Evolutionary conservation across 2,329 filamentous ascomycete species (phyloP).

Genomic region (Alternaria triticimaculans): DNA sequence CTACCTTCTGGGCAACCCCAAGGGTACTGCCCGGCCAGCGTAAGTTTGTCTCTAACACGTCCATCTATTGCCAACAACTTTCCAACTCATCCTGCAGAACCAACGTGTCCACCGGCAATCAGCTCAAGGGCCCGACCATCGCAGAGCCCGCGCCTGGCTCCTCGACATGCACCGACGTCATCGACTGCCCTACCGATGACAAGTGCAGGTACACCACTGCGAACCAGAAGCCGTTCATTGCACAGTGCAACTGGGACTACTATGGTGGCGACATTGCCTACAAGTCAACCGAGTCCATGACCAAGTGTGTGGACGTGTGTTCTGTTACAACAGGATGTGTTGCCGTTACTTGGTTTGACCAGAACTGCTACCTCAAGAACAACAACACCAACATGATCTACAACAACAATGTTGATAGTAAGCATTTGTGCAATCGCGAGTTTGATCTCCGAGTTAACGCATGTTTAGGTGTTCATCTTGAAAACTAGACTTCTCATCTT

Average conservation of each 20-base stretch:
- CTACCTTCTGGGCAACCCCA: conserved; percentile 16
- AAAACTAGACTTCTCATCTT: not conserved
- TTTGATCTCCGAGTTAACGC: not conserved
- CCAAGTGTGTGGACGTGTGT: conserved; percentile 6
- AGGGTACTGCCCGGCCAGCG: conserved; percentile 4
- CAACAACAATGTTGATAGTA: conserved; percentile 6
- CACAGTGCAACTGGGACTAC: conserved; percentile 15
- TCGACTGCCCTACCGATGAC: conserved; percentile 9
- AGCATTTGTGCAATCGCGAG: not conserved
- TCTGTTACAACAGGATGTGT: conserved; percentile 1
- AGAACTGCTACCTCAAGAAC: conserved; percentile 14
- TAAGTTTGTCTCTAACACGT: not conserved
- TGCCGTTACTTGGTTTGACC: conserved; percentile 5
- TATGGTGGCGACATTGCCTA: conserved; percentile 13
- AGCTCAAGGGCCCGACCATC: not conserved
- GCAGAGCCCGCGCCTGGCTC: not conserved
- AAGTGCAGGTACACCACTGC: conserved; percentile 8
- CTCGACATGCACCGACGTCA: conserved; percentile 3
- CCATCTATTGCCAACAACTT: not conserved
- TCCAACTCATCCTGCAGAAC: not conserved
- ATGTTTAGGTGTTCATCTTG: conserved; percentile 2
- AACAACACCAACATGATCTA: conserved; percentile 1
- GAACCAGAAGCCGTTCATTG: conserved; percentile 2
- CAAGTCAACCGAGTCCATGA: not conserved
- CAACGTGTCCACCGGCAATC: conserved; percentile 3